Evolutionary conservation across 108 stramenopile species (phyloP), one percentile per base, ranked within the genome.

Genomic region (Fistulifera pelliculosa): DNA sequence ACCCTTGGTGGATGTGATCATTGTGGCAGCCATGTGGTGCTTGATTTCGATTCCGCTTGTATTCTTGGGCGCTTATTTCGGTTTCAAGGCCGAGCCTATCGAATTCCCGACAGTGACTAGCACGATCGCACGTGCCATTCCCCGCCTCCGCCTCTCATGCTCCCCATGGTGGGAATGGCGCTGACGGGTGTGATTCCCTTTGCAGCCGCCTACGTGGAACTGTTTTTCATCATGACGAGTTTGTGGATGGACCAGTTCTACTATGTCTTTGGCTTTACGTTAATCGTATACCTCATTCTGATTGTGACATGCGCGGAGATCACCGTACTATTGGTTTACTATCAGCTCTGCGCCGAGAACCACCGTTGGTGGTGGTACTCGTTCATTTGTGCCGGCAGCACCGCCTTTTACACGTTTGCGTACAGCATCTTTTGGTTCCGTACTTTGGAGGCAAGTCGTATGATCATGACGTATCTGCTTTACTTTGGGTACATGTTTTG

Each of bases 231-330:
- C 85, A 89, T 97, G 82, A 89, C 88, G 39, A 80, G 77, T 50
- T 64, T 99, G 66, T 99, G 98, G 98, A 96, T 99, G 94, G 96
- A 96, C 65, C 91, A 96, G 62, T 99, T 92, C 89, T 99, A 97
- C 83, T 97, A 97, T 65, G 96, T 99, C 52, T 99, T 99, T 75
- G 96, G 98, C 22, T 96, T 99, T 79, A 88, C 94, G 7, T 76
- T 99, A 47, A 73, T 90, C 40, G 96, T 97, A 22, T 96, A 84
- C 79, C 22, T 96, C 49, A 99, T 99, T 63, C 74, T 99, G 27
- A 67, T 94, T 38, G 62, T 96, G 38, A 97, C 95, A 10, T 95
- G 95, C 58, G 95, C 95, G 17, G 96, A 97, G 70, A 87, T 97
- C 57, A 90, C 96, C 22, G 91, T 97, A 42, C 82, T 99, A 12